Conservation (phyloP, 163 green algal genomes). For the Scenedesmus sp. region DNA sequence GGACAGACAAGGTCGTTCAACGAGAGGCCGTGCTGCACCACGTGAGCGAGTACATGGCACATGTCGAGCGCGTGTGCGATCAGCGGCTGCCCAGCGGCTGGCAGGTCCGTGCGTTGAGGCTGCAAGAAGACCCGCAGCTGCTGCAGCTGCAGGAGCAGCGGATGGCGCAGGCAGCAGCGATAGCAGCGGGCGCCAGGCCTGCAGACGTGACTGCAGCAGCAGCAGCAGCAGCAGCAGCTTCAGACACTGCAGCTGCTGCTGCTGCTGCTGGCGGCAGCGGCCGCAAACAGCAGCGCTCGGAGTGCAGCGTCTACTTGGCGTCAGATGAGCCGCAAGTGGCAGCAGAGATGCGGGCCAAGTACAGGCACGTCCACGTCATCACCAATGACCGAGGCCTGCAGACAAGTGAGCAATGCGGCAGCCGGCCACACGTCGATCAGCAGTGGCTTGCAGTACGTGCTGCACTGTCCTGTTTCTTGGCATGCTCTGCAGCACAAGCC, state of each 20-base stretch:
- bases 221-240: not conserved
- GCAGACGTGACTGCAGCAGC: not conserved
- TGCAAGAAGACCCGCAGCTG: not conserved
- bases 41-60: conserved; percentile 15
- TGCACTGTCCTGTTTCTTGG: too few relatives aligned
- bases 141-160: conserved; percentile 15
- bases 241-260: not conserved
- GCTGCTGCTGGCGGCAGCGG: not conserved
- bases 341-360: not conserved
- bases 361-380: conserved; percentile 47
- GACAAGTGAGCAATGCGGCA: not conserved
- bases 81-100: conserved; percentile 19
- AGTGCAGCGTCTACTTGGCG: conserved; percentile 37
- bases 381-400: conserved; percentile 1
- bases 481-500: too few relatives aligned
- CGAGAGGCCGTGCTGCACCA: conserved; percentile 5
- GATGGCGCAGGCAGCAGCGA: not conserved
- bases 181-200: not conserved
- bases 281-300: not conserved
- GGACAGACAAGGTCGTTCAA: conserved; percentile 31
- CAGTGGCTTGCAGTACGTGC: too few relatives aligned
- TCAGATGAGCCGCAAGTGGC: conserved; percentile 24
- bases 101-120: not conserved
- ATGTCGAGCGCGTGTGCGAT: conserved; percentile 38
- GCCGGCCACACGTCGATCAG: too few relatives aligned